Evolutionary conservation across 2,329 filamentous ascomycete genomes (phyloP).

Genomic region (Tolypocladium album): DNA sequence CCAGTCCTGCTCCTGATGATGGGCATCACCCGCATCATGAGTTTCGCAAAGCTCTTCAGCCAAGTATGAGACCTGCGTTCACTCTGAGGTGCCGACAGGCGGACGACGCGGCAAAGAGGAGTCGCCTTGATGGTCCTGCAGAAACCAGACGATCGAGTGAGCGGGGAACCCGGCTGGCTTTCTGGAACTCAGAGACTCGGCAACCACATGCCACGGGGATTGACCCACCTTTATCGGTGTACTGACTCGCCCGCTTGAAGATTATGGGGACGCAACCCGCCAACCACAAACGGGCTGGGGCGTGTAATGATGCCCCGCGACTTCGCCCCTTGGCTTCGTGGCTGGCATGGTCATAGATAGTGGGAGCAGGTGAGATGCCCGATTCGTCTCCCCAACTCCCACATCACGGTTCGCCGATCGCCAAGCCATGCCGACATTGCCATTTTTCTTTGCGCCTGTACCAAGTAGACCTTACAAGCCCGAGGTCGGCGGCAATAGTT

Average conservation of each 20-base stretch:
- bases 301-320: neutral
- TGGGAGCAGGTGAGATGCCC: neutral
- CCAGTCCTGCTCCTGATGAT: slow-evolving; percentile 27
- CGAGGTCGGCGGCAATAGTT: neutral
- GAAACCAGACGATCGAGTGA: neutral
- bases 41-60: neutral
- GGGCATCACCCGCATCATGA: slow-evolving; percentile 18
- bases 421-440: neutral
- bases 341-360: neutral
- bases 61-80: neutral
- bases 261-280: neutral
- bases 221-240: neutral
- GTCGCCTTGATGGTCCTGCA: neutral
- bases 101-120: neutral
- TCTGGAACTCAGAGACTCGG: neutral
- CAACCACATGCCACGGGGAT: neutral
- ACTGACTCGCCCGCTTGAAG: neutral
- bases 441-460: neutral
- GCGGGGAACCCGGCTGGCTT: neutral
- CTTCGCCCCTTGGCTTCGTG: neutral
- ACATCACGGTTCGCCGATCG: neutral
- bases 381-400: neutral
- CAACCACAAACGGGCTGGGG: neutral
- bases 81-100: neutral
- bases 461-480: neutral